Evolutionary conservation across 139 green algal species (phyloP).

Genomic region (Ulvella scutata): DNA sequence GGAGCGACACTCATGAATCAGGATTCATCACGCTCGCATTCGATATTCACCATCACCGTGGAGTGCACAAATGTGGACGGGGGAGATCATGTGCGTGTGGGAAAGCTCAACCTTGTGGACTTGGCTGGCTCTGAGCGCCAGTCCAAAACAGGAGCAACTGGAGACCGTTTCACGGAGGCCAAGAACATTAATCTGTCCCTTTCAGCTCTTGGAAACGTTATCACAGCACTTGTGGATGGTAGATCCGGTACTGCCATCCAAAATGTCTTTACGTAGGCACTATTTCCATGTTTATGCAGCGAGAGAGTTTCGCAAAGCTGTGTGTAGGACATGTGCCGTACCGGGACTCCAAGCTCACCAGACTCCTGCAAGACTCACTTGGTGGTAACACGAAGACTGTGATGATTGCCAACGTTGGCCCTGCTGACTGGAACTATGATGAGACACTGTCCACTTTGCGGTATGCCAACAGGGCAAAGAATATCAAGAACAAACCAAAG

Average conservation of each 20-base stretch:
- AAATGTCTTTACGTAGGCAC: too few species aligned
- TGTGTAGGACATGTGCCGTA: conserved; percentile 51
- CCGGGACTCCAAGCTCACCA: conserved; percentile 62
- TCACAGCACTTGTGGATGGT: conserved; percentile 47
- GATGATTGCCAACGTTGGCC: conserved; percentile 68
- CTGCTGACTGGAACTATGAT: conserved; percentile 64
- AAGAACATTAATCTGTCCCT: conserved; percentile 57
- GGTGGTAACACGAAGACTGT: conserved; percentile 66
- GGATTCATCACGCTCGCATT: conserved; percentile 67
- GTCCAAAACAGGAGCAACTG: conserved; percentile 30
- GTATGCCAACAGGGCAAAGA: conserved; percentile 63
- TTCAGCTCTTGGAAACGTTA: conserved; percentile 48
- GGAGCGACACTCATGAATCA: conserved; percentile 80
- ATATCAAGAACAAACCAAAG: conserved; percentile 71
- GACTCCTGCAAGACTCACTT: conserved; percentile 55
- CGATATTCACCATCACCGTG: conserved; percentile 77
- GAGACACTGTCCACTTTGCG: conserved; percentile 63
- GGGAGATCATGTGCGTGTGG: conserved; percentile 46
- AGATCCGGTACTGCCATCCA: conserved; percentile 17
- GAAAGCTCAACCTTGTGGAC: conserved; percentile 84
- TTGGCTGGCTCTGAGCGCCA: conserved; percentile 70
- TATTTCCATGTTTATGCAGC: too few species aligned
- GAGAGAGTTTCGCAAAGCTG: too few species aligned
- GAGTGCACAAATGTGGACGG: conserved; percentile 19
- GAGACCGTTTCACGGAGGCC: conserved; percentile 53